Conservation (phyloP, 306 rosid species). For the Crotalaria pallida region DNA sequence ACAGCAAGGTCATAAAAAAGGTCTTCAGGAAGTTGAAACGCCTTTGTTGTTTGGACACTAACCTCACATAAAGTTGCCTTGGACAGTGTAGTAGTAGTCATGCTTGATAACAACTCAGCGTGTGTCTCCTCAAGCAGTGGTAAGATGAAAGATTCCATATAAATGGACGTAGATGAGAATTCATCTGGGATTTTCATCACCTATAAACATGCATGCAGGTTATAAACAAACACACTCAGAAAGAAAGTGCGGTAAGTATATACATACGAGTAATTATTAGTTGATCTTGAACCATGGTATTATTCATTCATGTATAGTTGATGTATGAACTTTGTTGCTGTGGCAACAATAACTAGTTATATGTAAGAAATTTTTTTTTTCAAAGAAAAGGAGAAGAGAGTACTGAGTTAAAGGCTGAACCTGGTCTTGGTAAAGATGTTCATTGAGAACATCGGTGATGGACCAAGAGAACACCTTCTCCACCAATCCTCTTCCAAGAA, state of each 20-base stretch:
- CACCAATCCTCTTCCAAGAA: constrained; percentile 15
- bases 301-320: too few relatives aligned
- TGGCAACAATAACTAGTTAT: too few relatives aligned
- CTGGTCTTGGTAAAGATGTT: constrained; percentile 20
- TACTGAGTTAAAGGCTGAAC: neutral
- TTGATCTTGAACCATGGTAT: too few relatives aligned
- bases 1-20: constrained; percentile 5
- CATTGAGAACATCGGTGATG: neutral
- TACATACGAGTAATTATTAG: too few relatives aligned
- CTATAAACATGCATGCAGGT: too few relatives aligned
- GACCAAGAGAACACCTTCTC: constrained; percentile 39
- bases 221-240: neutral
- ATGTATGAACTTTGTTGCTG: too few relatives aligned
- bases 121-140: constrained; percentile 36
- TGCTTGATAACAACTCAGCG: constrained; percentile 14
- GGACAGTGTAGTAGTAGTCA: neutral
- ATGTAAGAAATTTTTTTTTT: too few relatives aligned
- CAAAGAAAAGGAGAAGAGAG: too few relatives aligned
- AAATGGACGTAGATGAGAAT: neutral
- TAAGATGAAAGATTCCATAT: constrained; percentile 22
- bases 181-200: constrained; percentile 27
- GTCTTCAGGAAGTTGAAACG: neutral
- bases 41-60: neutral
- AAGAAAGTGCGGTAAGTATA: neutral
- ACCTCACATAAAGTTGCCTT: constrained; percentile 8